Evolutionary conservation across 192 early-diverging fungal genomes (phyloP), one percentile per base, ranked within the genome.

Genomic region (Ambispora gerdemannii): DNA sequence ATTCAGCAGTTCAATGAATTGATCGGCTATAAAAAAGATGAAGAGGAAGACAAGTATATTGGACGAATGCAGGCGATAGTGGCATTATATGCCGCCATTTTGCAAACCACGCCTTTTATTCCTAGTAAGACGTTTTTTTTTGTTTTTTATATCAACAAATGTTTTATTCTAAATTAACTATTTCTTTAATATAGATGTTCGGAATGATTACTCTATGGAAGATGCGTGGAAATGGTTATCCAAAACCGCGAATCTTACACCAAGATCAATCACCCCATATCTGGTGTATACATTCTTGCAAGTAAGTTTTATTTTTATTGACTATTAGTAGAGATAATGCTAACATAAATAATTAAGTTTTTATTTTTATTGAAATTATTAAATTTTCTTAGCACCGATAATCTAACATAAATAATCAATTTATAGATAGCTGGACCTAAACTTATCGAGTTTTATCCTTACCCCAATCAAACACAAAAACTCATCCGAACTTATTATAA

Each of bases 181-280:
- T 55, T 51, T 22, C 32, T 52, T 58, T 28, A n/a, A 58, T 58
- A n/a, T 33, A 61, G 69, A 31, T 32, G 17, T 59, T 4, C 15
- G 27, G 24, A 79, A 85, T 32, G 62, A 72, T 0, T 80, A 88
- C 60, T 75, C 78, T 1, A 80, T 93, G 6, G 72, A 80, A 0
- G 67, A 89, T 31, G 88, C 75, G 2, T 95, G 91, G 91, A 81
- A 67, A 34, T 95, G 91, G 91, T 67, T 92, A 20, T 81, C 89
- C 0, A 71, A 89, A 11, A 83, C 90, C 0, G 61, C 87, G 17
- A 92, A 92, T 72, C 75, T 91, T 73, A 81, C 81, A 32, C 87
- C 87, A 17, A 79, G 86, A 11, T 75, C 78, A 3, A 86, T 95
- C 50, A 89, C 90, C 0, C 84, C 91, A 1, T 67, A 8, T 10